Evolutionary conservation across 1,139 yeast genomes (phyloP), one percentile per base, ranked within the genome.

Genomic region (Nakaseomyces bracarensis): DNA sequence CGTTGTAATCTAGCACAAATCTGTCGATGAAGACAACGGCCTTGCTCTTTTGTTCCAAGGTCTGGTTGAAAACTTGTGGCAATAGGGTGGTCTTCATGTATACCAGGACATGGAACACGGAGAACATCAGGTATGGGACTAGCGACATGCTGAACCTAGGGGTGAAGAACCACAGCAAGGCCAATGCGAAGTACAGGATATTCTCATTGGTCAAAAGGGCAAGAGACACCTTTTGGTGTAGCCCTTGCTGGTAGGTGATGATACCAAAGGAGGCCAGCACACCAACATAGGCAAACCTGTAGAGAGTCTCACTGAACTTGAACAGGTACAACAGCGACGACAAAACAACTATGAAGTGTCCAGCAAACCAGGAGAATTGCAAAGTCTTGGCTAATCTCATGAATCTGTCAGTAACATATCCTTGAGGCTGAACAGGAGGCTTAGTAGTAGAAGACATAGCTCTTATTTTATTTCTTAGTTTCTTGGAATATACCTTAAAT

Each of bases 201-300:
- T 82, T 82, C 58, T 81, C 91, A 57, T 82, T 86, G 23, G 64
- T 67, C 45, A 69, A 64, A 39, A 69, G 61, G 25, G 54, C 70
- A 18, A 61, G 45, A 11, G 51, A 46, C n/a, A 51, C 41, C 47
- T 44, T 41, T 42, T 47, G 49, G 49, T 41, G 46, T 38, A 49
- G 53, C 46, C 53, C 57, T 36, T 60, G 61, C 54, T 86, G 91
- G 63, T 70, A 79, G 23, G 83, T 64, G 46, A 86, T 82, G 49
- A 89, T 76, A 19, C 86, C 87, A 63, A 85, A 87, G 29, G 95
- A 79, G 51, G 72, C 74, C 39, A 84, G 60, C 5, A 83, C 79
- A 13, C 91, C 83, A 10, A 79, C 40, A 48, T 78, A 78, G 1
- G 84, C 72, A 43, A 75, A 56, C 43, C 75, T 70, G 66, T 84